phyloP scores from a whole-genome alignment of 2,329 filamentous ascomycete genomes.

The Apiospora arundinis region DNA sequence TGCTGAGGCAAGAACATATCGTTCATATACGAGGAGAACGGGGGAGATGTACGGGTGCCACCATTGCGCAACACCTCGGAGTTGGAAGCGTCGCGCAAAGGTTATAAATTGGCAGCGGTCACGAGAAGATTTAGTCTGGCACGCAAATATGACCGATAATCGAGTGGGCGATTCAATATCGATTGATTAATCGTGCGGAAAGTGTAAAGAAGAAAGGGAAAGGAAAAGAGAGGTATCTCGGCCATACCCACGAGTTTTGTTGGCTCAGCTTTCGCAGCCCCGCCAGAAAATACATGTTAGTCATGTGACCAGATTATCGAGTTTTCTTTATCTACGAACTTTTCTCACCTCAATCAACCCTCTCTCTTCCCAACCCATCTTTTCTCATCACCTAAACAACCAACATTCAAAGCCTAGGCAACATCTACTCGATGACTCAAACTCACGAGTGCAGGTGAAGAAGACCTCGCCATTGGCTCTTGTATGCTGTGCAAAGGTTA shows the following conservation, averaged over 20 bases:
- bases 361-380: not conserved
- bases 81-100: slow-evolving; percentile 31
- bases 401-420: not conserved
- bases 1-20: not conserved
- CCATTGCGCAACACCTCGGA: slow-evolving; percentile 35
- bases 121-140: slow-evolving; percentile 54
- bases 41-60: slow-evolving; percentile 37
- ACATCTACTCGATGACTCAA: not conserved
- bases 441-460: not conserved
- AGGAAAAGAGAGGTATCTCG: slow-evolving; percentile 1
- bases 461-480: not conserved
- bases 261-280: not conserved
- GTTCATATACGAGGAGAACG: not conserved
- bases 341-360: not conserved
- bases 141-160: slow-evolving; percentile 65
- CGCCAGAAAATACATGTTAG: not conserved
- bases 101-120: slow-evolving; percentile 35
- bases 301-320: not conserved
- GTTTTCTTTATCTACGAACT: not conserved
- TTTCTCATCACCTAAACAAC: not conserved
- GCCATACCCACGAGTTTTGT: not conserved
- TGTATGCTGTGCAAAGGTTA: not conserved
- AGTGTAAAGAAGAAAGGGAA: slow-evolving; percentile 50
- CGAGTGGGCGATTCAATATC: slow-evolving; percentile 56
- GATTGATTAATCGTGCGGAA: slow-evolving; percentile 68